Evolutionary conservation across 2,329 filamentous ascomycete genomes (phyloP).

Genomic region (Pseudogymnoascus destructans): DNA sequence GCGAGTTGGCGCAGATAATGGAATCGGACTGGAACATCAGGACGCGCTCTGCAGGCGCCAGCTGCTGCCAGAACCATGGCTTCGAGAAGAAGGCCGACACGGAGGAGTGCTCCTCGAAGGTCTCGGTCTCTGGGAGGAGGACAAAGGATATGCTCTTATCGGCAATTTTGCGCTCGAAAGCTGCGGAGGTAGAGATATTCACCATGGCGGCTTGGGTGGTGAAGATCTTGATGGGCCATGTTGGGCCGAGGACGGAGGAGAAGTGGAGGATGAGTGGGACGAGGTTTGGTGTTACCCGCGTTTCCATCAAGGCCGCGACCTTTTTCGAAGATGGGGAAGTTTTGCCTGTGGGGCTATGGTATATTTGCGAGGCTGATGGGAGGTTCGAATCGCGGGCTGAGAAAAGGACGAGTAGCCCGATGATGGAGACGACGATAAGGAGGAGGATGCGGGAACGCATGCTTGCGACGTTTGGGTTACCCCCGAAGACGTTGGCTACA

Average conservation of each 20-base stretch:
- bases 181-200: slow-evolving; percentile 21
- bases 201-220: slow-evolving; percentile 21
- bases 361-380: neutral
- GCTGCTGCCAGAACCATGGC: slow-evolving; percentile 25
- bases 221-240: slow-evolving; percentile 34
- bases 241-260: slow-evolving; percentile 29
- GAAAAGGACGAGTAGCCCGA: neutral
- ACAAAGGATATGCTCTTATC: slow-evolving; percentile 28
- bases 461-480: neutral
- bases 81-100: slow-evolving; percentile 24
- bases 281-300: slow-evolving; percentile 25
- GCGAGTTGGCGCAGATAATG: slow-evolving; percentile 27
- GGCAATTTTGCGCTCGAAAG: slow-evolving; percentile 28
- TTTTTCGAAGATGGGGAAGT: slow-evolving; percentile 14
- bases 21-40: slow-evolving; percentile 28
- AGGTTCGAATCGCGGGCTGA: slow-evolving; percentile 1
- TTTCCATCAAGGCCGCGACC: slow-evolving; percentile 29
- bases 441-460: slow-evolving; percentile 1
- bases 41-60: slow-evolving; percentile 24
- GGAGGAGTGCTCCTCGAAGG: slow-evolving; percentile 24
- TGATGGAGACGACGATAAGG: neutral
- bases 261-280: slow-evolving; percentile 31
- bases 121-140: slow-evolving; percentile 27
- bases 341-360: neutral
- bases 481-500: neutral